Conservation (phyloP, 768 basidiomycete genomes). For the Serendipita sp. region DNA sequence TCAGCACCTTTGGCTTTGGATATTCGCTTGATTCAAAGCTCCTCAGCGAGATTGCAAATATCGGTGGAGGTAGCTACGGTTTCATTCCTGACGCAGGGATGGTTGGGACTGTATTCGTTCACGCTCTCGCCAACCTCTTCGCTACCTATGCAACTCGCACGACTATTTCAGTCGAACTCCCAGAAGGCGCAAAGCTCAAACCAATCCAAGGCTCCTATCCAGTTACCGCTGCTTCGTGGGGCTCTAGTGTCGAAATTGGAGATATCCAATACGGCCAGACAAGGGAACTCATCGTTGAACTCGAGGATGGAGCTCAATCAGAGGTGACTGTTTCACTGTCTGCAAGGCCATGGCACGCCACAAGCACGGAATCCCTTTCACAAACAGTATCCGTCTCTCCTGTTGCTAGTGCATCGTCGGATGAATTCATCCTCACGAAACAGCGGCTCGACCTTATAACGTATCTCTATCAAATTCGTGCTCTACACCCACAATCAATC, state of each 20-base stretch:
- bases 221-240: background rate
- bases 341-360: background rate
- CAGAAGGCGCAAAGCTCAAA: background rate
- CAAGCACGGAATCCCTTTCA: background rate
- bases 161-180: slow-evolving; percentile 6
- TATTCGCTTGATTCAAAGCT: slow-evolving; percentile 11
- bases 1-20: slow-evolving; percentile 13
- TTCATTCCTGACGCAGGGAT: slow-evolving; percentile 12
- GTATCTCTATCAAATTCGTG: background rate
- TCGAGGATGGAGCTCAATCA: background rate
- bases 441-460: background rate
- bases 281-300: slow-evolving; percentile 5
- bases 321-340: background rate
- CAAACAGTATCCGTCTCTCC: background rate
- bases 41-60: slow-evolving; percentile 7
- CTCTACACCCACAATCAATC: background rate
- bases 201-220: background rate
- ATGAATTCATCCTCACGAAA: background rate
- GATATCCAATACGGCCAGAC: slow-evolving; percentile 7
- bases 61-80: slow-evolving; percentile 7
- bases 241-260: slow-evolving; percentile 4
- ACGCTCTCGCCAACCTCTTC: slow-evolving; percentile 11
- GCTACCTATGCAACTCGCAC: slow-evolving; percentile 9
- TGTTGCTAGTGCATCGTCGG: background rate
- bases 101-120: slow-evolving; percentile 13